A percentile compares a stretch with the other conserved stretches of the same genome.
phyloP scores from a whole-genome alignment of 2,329 filamentous ascomycete species.

The Sclerotinia minor region DNA sequence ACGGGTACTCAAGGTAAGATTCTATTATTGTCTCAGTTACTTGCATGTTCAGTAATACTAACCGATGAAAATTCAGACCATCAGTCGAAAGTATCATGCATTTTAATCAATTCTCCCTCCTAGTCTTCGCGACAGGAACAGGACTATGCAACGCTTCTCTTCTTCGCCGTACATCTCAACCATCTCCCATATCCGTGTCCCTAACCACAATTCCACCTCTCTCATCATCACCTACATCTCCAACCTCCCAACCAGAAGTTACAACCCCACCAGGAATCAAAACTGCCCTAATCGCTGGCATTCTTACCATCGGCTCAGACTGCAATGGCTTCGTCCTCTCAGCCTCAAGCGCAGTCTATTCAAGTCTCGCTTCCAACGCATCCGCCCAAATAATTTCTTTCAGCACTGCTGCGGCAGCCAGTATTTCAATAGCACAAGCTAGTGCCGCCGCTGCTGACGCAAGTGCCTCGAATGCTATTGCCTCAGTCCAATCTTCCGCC shows the following conservation, averaged over 20 bases:
- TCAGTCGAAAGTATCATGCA: slow-evolving; percentile 12
- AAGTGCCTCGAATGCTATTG: slow-evolving; percentile 4
- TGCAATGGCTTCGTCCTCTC: not conserved
- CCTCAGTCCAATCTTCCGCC: slow-evolving; percentile 4
- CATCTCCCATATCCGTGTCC: not conserved
- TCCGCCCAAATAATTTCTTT: slow-evolving; percentile 4
- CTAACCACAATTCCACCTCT: slow-evolving; percentile 1
- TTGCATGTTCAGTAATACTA: not conserved
- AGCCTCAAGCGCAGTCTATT: not conserved
- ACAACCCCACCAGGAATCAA: not conserved
- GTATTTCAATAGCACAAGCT: slow-evolving; percentile 13
- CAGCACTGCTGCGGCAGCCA: not conserved
- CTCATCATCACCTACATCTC: slow-evolving; percentile 1
- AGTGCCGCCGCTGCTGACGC: not conserved
- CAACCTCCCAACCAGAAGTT: not conserved
- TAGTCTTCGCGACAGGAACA: slow-evolving; percentile 16
- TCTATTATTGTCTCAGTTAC: not conserved
- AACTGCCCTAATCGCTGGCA: not conserved
- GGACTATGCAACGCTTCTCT: slow-evolving; percentile 17
- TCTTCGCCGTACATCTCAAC: not conserved
- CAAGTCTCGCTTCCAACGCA: not conserved
- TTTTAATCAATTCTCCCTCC: slow-evolving; percentile 1
- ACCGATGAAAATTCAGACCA: not conserved
- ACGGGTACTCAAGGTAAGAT: not conserved
- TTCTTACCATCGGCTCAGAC: not conserved